Evolutionary conservation across 768 basidiomycete genomes (phyloP), one percentile per base, ranked within the genome.

Genomic region (Pseudohyphozyma bogoriensis): DNA sequence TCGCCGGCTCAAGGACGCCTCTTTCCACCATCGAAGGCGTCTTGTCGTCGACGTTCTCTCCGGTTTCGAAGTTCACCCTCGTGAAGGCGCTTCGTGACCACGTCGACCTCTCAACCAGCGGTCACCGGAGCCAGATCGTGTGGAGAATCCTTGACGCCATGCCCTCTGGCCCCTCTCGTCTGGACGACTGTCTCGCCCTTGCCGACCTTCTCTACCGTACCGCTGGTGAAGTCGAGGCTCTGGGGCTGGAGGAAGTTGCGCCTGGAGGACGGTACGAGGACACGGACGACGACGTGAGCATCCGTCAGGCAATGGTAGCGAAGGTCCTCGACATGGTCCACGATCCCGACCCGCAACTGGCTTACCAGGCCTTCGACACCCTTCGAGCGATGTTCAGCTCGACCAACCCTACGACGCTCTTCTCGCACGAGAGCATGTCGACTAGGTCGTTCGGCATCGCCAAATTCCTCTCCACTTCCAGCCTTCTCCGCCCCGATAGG

Each of bases 121-220:
- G n/a, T n/a, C n/a, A n/a, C n/a, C 51, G 2, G 58, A 49, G 15
- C 13, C 37, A 42, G 4, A 46, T 55, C 15, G 11, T 51, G 0
- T 66, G 65, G 65, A 46, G 58, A 16, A 20, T 67, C 8, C 31
- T 57, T 18, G 18, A 37, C 37, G 37, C 37, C 37, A 37, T 37
- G 37, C 11, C 37, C 11, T 37, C 10, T 18, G 45, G 24, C 45
- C 10, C 15, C 24, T 26, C 45, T n/a, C 16, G 18, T 16, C 3
- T 4, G 29, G 28, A 40, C 2, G 62, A 60, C 10, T 26, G 55
- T 18, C 24, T 58, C 50, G 65, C 65, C 1, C 62, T 67, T 42
- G 62, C 62, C 31, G 53, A 63, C 18, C 39, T 67, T 6, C 49
- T 63, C n/a, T 63, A 51, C 55, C 32, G 55, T 4, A 16, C 31